Conservation (phyloP, 169 alveolate species). For the Cryptosporidium meleagridis region DNA sequence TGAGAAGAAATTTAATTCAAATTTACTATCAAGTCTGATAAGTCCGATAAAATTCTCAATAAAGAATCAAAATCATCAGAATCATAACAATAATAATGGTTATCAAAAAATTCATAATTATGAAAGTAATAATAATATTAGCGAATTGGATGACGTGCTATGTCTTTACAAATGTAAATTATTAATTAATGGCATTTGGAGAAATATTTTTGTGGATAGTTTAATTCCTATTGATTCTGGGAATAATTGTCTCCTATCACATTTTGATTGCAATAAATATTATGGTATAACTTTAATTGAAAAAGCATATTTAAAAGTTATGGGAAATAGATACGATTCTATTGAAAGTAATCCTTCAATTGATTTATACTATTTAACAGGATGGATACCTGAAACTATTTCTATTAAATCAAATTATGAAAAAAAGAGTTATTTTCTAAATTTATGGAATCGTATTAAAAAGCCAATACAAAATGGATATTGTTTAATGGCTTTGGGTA, state of each 20-base stretch:
- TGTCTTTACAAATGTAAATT: slow-evolving; percentile 88
- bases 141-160: slow-evolving; percentile 73
- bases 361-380: slow-evolving; percentile 91
- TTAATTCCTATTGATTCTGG: slow-evolving; percentile 88
- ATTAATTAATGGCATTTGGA: slow-evolving; percentile 89
- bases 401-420: slow-evolving; percentile 78
- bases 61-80: not conserved
- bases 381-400: slow-evolving; percentile 94
- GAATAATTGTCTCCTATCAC: slow-evolving; percentile 87
- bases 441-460: slow-evolving; percentile 47
- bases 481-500: slow-evolving; percentile 55
- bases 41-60: slow-evolving; percentile 74
- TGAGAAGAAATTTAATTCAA: slow-evolving; percentile 83
- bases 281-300: slow-evolving; percentile 93
- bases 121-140: not conserved
- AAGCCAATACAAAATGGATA: slow-evolving; percentile 26
- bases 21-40: slow-evolving; percentile 84
- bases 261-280: slow-evolving; percentile 85
- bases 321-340: slow-evolving; percentile 90
- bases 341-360: slow-evolving; percentile 93
- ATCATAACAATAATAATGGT: not conserved
- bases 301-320: slow-evolving; percentile 91
- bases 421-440: not conserved
- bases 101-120: not conserved
- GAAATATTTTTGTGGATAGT: slow-evolving; percentile 91